Evolutionary conservation across 305 asterid genomes (phyloP).

Genomic region (Stenogyne calaminthoides): DNA sequence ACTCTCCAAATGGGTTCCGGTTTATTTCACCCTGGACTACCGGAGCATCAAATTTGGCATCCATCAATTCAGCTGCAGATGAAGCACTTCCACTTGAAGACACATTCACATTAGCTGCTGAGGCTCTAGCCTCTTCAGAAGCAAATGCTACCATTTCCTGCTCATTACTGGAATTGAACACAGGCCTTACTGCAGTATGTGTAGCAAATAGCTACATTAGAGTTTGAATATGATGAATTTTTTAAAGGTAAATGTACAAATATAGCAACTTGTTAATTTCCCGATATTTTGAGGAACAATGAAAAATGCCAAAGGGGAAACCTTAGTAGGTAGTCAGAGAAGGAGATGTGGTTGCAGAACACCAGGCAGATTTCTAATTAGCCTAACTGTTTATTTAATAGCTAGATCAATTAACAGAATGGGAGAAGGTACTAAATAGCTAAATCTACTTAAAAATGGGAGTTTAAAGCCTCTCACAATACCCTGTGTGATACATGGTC

Average conservation of each 20-base stretch:
- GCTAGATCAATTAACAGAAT: background rate
- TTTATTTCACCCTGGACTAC: conserved; percentile 54
- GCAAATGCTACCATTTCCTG: conserved; percentile 71
- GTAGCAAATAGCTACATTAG: conserved; percentile 24
- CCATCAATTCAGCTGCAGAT: conserved; percentile 40
- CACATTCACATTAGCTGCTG: conserved; percentile 30
- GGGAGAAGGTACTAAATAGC: background rate
- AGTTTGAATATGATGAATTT: conserved; percentile 15
- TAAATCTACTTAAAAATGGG: background rate
- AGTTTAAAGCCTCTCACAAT: background rate
- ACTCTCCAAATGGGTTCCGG: conserved; percentile 43
- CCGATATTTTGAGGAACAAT: background rate
- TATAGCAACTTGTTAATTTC: background rate
- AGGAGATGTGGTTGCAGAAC: background rate
- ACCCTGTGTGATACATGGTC: background rate
- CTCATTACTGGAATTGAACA: conserved; percentile 43
- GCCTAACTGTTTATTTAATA: background rate
- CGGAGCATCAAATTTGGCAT: conserved; percentile 58
- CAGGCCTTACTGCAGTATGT: conserved; percentile 49
- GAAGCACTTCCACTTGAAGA: conserved; percentile 45
- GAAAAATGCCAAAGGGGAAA: background rate
- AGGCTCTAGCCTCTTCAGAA: conserved; percentile 52
- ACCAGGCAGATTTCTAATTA: background rate
- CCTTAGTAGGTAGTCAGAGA: background rate
- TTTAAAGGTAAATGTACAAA: background rate